Base-by-base conservation (phyloP, 73 alveolate species). In the Durusdinium trenchii region DNA sequence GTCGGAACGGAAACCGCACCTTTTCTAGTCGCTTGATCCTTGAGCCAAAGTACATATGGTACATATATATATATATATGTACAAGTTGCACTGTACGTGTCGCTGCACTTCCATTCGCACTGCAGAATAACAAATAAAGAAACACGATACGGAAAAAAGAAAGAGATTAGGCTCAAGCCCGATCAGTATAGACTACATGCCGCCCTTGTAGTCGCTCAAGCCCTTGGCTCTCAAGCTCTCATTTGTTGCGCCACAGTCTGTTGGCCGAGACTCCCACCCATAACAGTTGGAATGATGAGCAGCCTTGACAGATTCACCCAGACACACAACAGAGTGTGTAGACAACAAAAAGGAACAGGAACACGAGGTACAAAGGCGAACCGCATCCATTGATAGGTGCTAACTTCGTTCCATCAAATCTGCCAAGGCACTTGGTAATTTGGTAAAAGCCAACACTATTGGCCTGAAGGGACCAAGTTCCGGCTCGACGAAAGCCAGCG, bases 391-490 rank as follows among this genome's bases (percentile, higher is more conserved):
- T n/a, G n/a, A n/a, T n/a, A n/a, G n/a, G n/a, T n/a, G n/a, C n/a
- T n/a, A 23, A 60, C 73, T 60, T 60, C 43, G 42, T 67, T 18
- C 1, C 42, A 32, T 12, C 86, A 12, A 75, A 2, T 36, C 42
- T 64, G 50, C 94, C 94, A 32, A 91, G 98, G 23, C 4, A n/a
- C 98, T 91, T 91, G 28, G 98, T 91, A 76, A 91, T 91, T 89
- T 91, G 98, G 42, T 91, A 91, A 78, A 91, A 91, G 90, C 98
- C 98, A 35, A 91, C 98, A 78, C 98, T 91, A 54, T 91, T 91
- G 48, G 98, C 98, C 98, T 91, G 78, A 60, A 36, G 7, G 26
- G 42, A 45, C 32, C 45, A 32, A 43, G 32, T 18, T 2, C n/a
- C n/a, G n/a, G n/a, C n/a, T n/a, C n/a, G n/a, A n/a, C n/a, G n/a